Percentiles rank a stretch among this genome's conserved stretches.
These are phyloP conservation scores for Pholiota adiposa DNA, from an alignment of 1,284 basidiomycete species.

Conservation along the genomic window DNA sequence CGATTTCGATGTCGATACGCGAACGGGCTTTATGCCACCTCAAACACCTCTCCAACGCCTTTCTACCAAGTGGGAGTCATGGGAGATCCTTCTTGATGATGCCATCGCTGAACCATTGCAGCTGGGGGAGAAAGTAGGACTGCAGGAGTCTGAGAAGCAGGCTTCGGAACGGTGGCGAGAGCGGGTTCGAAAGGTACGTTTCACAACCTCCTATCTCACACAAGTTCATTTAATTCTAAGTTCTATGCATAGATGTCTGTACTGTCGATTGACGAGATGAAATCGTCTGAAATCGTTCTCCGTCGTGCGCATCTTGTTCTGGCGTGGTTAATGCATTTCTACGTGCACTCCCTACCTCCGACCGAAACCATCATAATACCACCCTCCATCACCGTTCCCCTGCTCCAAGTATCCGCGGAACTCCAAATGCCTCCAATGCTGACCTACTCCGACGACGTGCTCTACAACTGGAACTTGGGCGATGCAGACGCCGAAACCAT, in stretches of 20 bases:
- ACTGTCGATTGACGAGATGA: slow-evolving; percentile 54
- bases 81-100: slow-evolving; percentile 68
- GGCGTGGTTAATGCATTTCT: slow-evolving; percentile 87
- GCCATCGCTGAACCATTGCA: slow-evolving; percentile 55
- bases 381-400: slow-evolving; percentile 74
- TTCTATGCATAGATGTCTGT: slow-evolving; percentile 43
- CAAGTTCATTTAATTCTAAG: background rate
- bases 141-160: slow-evolving; percentile 48
- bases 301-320: slow-evolving; percentile 88
- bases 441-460: slow-evolving; percentile 92
- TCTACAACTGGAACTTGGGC: slow-evolving; percentile 85
- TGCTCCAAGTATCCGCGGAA: slow-evolving; percentile 75
- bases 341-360: slow-evolving; percentile 79
- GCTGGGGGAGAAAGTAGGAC: slow-evolving; percentile 52
- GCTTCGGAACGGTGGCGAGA: slow-evolving; percentile 66
- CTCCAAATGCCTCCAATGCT: slow-evolving; percentile 89
- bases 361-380: slow-evolving; percentile 66
- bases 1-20: slow-evolving; percentile 93
- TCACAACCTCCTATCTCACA: background rate
- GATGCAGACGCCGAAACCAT: slow-evolving; percentile 21
- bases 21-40: slow-evolving; percentile 92
- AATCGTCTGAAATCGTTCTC: slow-evolving; percentile 65
- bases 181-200: slow-evolving; percentile 59
- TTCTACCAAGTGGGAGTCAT: slow-evolving; percentile 63
- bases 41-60: slow-evolving; percentile 73